Evolutionary conservation across 106 monocot genomes (phyloP), one percentile per base, ranked within the genome.

Genomic region (Acanthochlamys bracteata): DNA sequence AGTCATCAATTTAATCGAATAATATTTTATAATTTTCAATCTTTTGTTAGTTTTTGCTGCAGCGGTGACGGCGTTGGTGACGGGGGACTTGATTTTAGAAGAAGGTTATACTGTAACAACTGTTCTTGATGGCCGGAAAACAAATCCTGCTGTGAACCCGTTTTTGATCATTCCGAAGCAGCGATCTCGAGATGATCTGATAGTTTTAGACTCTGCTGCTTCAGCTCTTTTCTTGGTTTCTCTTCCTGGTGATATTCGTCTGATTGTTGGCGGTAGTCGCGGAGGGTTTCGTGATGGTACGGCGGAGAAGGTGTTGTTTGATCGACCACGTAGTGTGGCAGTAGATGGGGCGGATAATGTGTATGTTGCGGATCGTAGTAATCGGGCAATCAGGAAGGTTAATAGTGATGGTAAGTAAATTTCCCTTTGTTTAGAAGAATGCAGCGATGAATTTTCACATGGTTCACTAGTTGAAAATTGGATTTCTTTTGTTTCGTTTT

Each of bases 301-400:
- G 23, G 17, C 69, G 0, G 16, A 6, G 27, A 59, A 10, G 10
- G 56, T 69, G 7, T 66, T 60, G 51, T 77, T 82, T 43, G 39
- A 47, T 52, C 69, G 58, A 13, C 82, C 82, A 3, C 40, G 40
- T 40, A 74, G 74, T 53, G 65, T 82, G 22, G 60, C 82, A 14
- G 49, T 78, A 11, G 82, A 82, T 58, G 46, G 16, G 4, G 59
- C 16, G 4, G 82, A 70, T 12, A 82, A 82, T 63, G 57, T 82
- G 7, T 82, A 82, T 65, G 82, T 82, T 17, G 82, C 82, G 7
- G 82, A 82, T 70, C 49, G 70, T n/a, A 69, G 26, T 15, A 70
- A 77, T 57, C 46, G 42, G 20, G 82, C 66, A 39, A 66, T 82
- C 52, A 53, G 82, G 57, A 82, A 82, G 70, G 73, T 82, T 21